Percentiles rank a stretch among this genome's conserved stretches.
Evolutionary conservation across 208 protist genomes (phyloP).

Genomic region (Acanthamoeba quina): DNA sequence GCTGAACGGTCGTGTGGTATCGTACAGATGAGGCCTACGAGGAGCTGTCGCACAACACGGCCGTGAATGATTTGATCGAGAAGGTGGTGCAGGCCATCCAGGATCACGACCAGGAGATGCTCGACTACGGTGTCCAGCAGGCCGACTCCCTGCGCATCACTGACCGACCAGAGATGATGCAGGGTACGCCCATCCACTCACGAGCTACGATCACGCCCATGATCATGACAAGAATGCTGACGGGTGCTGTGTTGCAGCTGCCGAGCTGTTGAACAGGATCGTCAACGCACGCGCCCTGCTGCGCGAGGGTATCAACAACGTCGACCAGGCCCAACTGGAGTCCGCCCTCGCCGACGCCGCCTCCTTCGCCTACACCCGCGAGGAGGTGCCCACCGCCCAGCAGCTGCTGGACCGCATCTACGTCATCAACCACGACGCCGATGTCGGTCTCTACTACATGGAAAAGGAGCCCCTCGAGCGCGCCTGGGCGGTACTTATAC

Average conservation of each 20-base stretch:
- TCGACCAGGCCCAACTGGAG: constrained; percentile 51
- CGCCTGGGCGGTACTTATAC: background rate
- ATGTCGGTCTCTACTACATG: constrained; percentile 65
- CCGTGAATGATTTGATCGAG: constrained; percentile 29
- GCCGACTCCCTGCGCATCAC: constrained; percentile 37
- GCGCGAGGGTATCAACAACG: constrained; percentile 21
- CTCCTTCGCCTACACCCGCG: constrained; percentile 12
- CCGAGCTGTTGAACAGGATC: constrained; percentile 48
- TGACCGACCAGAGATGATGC: constrained; percentile 32
- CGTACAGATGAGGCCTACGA: constrained; percentile 46
- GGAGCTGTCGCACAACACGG: constrained; percentile 69
- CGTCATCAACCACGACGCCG: constrained; percentile 26
- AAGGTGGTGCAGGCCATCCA: constrained; percentile 55
- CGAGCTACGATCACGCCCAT: no score
- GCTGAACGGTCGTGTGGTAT: background rate
- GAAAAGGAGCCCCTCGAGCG: constrained; percentile 45
- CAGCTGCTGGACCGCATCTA: constrained; percentile 18
- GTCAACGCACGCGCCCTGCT: constrained; percentile 17
- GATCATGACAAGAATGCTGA: background rate
- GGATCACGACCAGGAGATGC: constrained; percentile 50
- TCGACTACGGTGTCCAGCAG: constrained; percentile 49
- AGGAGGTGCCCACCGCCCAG: constrained; percentile 52
- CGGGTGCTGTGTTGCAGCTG: background rate
- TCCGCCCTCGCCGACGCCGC: constrained; percentile 35
- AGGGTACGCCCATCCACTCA: background rate